Evolutionary conservation across 2,329 filamentous ascomycete genomes (phyloP), one percentile per base, ranked within the genome.

Genomic region (Coniochaeta hoffmannii): DNA sequence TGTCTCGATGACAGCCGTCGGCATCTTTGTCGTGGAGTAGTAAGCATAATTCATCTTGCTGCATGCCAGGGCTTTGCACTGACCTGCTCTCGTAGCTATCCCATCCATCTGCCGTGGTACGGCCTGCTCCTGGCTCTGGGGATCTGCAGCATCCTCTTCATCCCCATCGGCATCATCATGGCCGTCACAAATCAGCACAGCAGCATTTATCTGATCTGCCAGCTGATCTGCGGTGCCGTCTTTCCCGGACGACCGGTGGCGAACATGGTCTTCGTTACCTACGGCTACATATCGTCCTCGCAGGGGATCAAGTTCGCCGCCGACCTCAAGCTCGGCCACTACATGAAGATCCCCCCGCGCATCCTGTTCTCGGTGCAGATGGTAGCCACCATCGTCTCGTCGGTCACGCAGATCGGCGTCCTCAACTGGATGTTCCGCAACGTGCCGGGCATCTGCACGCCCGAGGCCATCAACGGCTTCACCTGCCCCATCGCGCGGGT

Each of bases 191-290:
- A 94, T 68, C 89, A 93, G 67, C 89, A 94, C 69, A 90, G 85
- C 69, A 90, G 86, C 68, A 89, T 93, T 61, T 94, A 93, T 68
- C 79, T 94, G 34, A 89, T 94, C 63, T 93, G 89, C 68, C 90
- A 94, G 70, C 80, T 95, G 56, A 86, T 94, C 60, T 93, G 89
- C 60, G 90, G 90, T 54, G 85, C 82, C 53, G 77, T 90, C 15
- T 95, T 95, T 67, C 90, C 90, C 0, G 90, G 90, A 28, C 86
- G 88, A 1, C 90, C 90, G 1, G 89, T 95, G 11, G 90, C 90
- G 53, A 94, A 95, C 69, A 95, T 95, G 90, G 89, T 95, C 34
- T 96, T 95, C 64, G 89, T 93, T 50, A 94, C 89, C 0, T 96
- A 94, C 67, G 90, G 89, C 59, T 95, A 94, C 70, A 94, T 94